phyloP scores from a whole-genome alignment of 306 rosid species.

The Pueraria montana region DNA sequence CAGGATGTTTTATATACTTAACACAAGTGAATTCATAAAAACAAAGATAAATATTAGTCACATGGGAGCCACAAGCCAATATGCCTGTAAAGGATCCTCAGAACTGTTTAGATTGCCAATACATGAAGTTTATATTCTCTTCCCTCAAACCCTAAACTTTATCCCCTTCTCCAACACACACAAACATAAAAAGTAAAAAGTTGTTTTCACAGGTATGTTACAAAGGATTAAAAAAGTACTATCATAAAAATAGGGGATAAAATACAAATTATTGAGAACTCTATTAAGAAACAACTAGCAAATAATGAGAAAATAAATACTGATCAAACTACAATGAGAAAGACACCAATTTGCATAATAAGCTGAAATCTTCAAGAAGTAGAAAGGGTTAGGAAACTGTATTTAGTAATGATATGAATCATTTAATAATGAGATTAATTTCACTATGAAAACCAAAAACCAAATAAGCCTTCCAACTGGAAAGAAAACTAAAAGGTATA shows the following conservation, averaged over 20 bases:
- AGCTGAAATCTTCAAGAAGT: background rate
- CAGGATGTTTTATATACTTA: constrained; percentile 31
- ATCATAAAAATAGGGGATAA: constrained; percentile 6
- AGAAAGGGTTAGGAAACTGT: background rate
- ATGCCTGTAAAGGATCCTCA: too few relatives aligned
- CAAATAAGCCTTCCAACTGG: background rate
- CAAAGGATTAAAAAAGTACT: constrained; percentile 2
- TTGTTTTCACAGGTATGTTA: too few relatives aligned
- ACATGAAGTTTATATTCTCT: too few relatives aligned
- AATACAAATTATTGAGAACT: background rate
- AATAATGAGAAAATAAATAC: background rate
- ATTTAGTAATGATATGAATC: background rate
- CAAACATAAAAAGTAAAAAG: too few relatives aligned
- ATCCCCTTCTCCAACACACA: too few relatives aligned
- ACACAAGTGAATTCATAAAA: background rate
- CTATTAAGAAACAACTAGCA: background rate
- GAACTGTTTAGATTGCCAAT: too few relatives aligned
- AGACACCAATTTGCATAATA: background rate
- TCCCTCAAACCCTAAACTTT: too few relatives aligned
- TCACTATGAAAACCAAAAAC: constrained; percentile 12
- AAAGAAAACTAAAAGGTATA: background rate
- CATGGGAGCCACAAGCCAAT: background rate
- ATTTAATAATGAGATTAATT: constrained; percentile 10
- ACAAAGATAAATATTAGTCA: constrained; percentile 39
- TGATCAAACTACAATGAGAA: background rate